A percentile compares a stretch with the other conserved stretches of the same genome.
phyloP scores from a whole-genome alignment of 2,329 filamentous ascomycete genomes.

The Colletotrichum musicola region DNA sequence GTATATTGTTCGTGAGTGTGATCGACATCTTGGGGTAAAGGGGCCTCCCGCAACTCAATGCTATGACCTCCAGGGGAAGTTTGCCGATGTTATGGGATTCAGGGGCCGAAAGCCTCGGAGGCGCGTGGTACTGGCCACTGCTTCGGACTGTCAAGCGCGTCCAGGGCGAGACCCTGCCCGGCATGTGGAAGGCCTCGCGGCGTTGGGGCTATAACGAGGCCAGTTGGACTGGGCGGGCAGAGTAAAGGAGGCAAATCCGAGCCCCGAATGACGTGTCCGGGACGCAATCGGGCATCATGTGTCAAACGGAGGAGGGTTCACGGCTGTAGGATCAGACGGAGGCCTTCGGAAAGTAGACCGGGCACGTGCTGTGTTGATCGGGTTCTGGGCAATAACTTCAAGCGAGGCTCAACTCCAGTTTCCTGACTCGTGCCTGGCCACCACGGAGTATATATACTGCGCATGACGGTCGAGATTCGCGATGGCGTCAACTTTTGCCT shows the following conservation, averaged over 20 bases:
- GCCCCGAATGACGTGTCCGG: conserved; percentile 30
- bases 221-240: conserved; percentile 1
- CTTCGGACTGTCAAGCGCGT: neutral
- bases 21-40: conserved; percentile 30
- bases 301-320: conserved; percentile 9
- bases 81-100: conserved; percentile 17
- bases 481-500: conserved; percentile 1
- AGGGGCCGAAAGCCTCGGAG: neutral
- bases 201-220: neutral
- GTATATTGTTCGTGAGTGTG: conserved; percentile 9
- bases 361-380: neutral
- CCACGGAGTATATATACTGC: neutral
- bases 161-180: conserved; percentile 18
- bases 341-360: conserved; percentile 2
- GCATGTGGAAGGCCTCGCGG: conserved; percentile 14
- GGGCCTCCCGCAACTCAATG: conserved; percentile 35
- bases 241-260: conserved; percentile 19
- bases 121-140: neutral
- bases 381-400: neutral
- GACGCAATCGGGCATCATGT: conserved; percentile 6
- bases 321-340: conserved; percentile 23
- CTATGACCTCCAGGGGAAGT: conserved; percentile 18
- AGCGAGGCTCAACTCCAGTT: conserved; percentile 9
- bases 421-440: conserved; percentile 5
- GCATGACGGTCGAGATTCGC: neutral